Base-by-base conservation (phyloP, 306 rosid species). In the Comarum palustre region DNA sequence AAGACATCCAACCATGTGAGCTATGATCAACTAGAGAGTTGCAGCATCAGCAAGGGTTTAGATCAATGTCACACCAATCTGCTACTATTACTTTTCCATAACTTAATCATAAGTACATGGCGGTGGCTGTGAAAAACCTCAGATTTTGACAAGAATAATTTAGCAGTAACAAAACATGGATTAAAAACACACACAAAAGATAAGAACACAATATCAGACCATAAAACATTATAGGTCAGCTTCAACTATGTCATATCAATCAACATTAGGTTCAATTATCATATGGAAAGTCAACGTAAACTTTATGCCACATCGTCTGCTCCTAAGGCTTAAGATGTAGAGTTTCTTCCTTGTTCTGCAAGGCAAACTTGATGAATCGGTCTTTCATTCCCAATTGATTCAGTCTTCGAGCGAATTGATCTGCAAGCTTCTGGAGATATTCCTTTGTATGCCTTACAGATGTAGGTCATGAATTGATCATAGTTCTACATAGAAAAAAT, bases 281-380 rank as follows among this genome's bases (percentile, higher is more conserved):
- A 16, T 31, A 36, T 32, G 42, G 22, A 29, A 6, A 31, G 22
- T 0, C 42, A 15, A 32, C 9, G 34, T 20, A 27, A 42, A 1
- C 19, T 70, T 66, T 66, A 55, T 77, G 50, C 66, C 50, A 36
- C n/a, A 46, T 57, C 36, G 38, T 57, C 36, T 46, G 9, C 54
- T 58, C 65, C 38, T 66, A 57, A 14, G 73, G 80, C 20, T 31
- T 25, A 16, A 8, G 47, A 59, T 48, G 88, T 79, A 16, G 73
- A 27, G 66, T 83, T 86, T n/a, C n/a, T n/a, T 12, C 66, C 72
- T 58, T 66, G 58, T 66, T 45, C 80, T 22, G 61, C 57, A 63
- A 72, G 72, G 61, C 90, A 90, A 60, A 82, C 92, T 13, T 60
- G 82, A 77, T 41, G 70, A 52, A 55, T 71, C 8, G 83, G 71